Base-by-base conservation (phyloP, 176 grass and related monocot species). In the Aegilops sharonensis region DNA sequence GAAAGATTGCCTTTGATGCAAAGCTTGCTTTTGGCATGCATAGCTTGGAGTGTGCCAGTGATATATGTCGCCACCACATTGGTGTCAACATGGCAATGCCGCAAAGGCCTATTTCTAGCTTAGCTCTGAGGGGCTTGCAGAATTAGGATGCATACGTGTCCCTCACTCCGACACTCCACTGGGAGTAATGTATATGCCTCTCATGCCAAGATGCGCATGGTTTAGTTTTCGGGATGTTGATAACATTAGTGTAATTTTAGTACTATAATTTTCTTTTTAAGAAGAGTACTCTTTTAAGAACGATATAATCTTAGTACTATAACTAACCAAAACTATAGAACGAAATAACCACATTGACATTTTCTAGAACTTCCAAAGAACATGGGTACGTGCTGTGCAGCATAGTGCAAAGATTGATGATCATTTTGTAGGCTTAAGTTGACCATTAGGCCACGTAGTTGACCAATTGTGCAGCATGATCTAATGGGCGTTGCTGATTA, bases 401-500 rank as follows among this genome's bases (percentile, higher is more conserved):
- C 52, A 56, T 30, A 30, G 65, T 80, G 25, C 18, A 18, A 50
- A 56, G 5, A 31, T 0, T 21, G 9, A 66, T 18, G 39, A 21
- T 66, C 40, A 20, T 45, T 66, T 27, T 66, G 29, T 30, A 66
- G 2, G 24, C 15, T 66, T 80, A 37, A 80, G 13, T 43, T 14
- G 24, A 14, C 24, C 43, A 30, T 75, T 30, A 52, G 72, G 13
- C 25, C 72, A 18, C 43, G 13, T 7, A 75, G 43, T 75, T 31
- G 31, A 31, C 31, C 2, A 3, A 1, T 31, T 45, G 72, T 8
- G 43, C 3, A 25, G 43, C 24, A 75, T 75, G 72, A 75, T 75
- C 72, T 75, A 20, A 75, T 75, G 25, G 72, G 9, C 29, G 43
- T 45, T 52, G 43, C 43, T 75, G 72, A 75, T 75, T 52, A 75